These are phyloP conservation scores for Takakia lepidozioides DNA, from an alignment of 225 moss, liverwort and hornwort species.

Conservation along the genomic window DNA sequence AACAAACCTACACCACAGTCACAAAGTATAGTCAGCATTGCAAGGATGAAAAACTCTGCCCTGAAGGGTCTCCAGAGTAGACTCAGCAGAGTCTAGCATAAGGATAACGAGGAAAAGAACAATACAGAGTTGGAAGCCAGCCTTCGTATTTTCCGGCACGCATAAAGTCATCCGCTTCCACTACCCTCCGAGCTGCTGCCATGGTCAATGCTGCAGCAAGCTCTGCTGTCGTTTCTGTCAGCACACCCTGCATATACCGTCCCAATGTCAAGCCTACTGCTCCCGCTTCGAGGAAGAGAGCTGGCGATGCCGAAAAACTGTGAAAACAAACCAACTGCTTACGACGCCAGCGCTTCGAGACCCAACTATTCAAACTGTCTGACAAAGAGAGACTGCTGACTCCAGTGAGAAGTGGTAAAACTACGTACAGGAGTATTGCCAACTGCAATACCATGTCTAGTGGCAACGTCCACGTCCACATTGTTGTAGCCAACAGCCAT, in stretches of 20 bases:
- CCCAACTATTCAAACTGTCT: no score
- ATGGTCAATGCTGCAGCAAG: slow-evolving; percentile 81
- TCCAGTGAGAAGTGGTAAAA: slow-evolving; percentile 4
- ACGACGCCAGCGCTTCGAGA: no score
- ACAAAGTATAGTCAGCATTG: no score
- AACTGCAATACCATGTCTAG: slow-evolving; percentile 73
- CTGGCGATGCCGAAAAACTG: no score
- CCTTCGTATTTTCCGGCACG: slow-evolving; percentile 96
- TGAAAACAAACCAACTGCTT: no score
- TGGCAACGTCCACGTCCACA: slow-evolving; percentile 92
- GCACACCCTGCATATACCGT: slow-evolving; percentile 75
- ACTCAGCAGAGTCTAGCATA: no score
- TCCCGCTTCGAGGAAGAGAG: no score
- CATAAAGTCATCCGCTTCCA: slow-evolving; percentile 94
- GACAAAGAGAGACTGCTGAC: no score
- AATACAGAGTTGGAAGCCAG: slow-evolving; percentile 93
- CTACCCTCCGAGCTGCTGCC: slow-evolving; percentile 84
- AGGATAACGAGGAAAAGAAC: not conserved
- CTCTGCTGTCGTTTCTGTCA: slow-evolving; percentile 98
- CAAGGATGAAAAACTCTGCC: no score
- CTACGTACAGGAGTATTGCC: slow-evolving; percentile 78
- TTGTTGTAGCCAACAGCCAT: slow-evolving; percentile 99
- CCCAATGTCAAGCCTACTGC: no score
- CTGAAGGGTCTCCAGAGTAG: no score
- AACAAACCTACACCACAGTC: slow-evolving; percentile 75